Conservation (phyloP, 139 green algal species). For the Closterium sp. region DNA sequence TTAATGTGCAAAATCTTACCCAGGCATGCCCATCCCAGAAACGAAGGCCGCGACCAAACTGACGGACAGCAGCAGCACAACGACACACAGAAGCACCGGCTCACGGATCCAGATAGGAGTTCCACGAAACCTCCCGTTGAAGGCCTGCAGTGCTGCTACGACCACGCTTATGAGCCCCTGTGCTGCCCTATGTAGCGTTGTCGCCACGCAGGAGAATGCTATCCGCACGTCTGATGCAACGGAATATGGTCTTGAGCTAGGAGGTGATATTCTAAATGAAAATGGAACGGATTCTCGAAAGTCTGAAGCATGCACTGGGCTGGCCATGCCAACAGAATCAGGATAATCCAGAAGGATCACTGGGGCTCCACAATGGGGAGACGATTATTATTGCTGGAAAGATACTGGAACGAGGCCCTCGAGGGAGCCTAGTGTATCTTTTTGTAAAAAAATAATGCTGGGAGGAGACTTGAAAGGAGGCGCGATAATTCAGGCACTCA, state of each 20-base stretch:
- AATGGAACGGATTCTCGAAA: not conserved
- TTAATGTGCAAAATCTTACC: no score
- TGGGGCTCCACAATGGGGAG: not conserved
- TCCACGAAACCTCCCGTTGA: not conserved
- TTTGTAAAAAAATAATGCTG: not conserved
- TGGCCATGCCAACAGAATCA: not conserved
- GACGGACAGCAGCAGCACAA: not conserved
- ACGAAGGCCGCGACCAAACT: not conserved
- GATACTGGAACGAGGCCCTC: not conserved
- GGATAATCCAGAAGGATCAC: not conserved
- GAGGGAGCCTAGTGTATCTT: not conserved
- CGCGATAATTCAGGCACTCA: no score
- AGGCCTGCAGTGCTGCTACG: not conserved
- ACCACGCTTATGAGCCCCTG: not conserved
- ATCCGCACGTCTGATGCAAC: not conserved
- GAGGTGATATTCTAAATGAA: not conserved
- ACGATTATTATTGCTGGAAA: not conserved
- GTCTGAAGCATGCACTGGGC: not conserved
- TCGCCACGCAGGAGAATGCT: not conserved
- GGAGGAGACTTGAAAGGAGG: no score
- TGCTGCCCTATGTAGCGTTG: not conserved
- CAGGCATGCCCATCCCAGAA: not conserved
- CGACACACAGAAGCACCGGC: not conserved
- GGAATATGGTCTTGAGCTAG: not conserved
- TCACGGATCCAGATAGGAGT: not conserved